Conservation (phyloP, 2,329 filamentous ascomycete genomes). For the Colletotrichum sidae region DNA sequence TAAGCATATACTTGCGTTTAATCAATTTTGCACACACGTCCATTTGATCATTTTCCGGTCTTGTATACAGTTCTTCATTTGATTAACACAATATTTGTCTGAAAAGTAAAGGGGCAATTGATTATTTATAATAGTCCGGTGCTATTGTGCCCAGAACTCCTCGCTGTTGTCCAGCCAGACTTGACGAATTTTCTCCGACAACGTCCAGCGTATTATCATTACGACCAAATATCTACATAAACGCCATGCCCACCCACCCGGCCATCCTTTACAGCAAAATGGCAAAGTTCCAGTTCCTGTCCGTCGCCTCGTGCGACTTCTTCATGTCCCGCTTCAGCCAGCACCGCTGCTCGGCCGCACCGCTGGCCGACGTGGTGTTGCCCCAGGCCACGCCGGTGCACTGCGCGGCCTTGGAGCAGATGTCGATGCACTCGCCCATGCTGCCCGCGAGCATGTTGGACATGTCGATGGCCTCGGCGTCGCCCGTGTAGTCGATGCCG, state of each 20-base stretch:
- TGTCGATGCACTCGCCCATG: constrained; percentile 57
- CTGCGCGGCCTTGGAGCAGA: constrained; percentile 52
- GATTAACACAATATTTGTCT: no score
- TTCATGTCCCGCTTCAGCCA: constrained; percentile 56
- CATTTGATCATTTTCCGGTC: no score
- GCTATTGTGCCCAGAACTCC: not conserved
- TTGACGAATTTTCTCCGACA: no score
- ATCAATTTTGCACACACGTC: no score
- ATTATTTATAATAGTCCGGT: not conserved
- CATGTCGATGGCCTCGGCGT: constrained; percentile 48
- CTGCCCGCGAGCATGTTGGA: constrained; percentile 50
- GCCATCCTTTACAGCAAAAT: constrained; percentile 42
- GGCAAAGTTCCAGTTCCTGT: constrained; percentile 56
- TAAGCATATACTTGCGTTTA: no score
- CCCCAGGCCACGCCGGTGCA: constrained; percentile 61
- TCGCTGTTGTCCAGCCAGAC: not conserved
- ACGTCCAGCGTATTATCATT: constrained; percentile 15
- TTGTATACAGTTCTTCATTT: no score
- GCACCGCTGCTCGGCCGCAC: constrained; percentile 51
- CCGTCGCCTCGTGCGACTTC: constrained; percentile 45
- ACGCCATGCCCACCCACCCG: not conserved
- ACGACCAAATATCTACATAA: constrained; percentile 5
- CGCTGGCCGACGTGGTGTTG: constrained; percentile 52
- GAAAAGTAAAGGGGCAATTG: not conserved
- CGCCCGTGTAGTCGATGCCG: constrained; percentile 58